A percentile compares a stretch with the other conserved stretches of the same genome.
phyloP scores from a whole-genome alignment of 225 moss, liverwort and hornwort genomes.

The Marchantia polymorpha region DNA sequence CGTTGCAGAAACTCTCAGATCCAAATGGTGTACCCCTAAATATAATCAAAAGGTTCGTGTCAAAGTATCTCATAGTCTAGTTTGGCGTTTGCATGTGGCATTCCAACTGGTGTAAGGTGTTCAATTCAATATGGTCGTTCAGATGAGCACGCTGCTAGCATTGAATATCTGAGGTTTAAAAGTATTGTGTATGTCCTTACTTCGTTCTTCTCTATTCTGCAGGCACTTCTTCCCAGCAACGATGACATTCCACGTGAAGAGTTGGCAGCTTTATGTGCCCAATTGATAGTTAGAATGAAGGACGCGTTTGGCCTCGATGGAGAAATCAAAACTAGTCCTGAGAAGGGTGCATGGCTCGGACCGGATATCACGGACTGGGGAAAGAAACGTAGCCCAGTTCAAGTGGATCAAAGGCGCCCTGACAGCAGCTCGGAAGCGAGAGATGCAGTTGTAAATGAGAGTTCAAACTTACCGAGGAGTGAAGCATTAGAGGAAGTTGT shows the following conservation, averaged over 20 bases:
- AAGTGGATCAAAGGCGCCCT: neutral
- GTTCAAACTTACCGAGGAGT: neutral
- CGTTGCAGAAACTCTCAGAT: constrained; percentile 24
- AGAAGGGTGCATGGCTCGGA: constrained; percentile 52
- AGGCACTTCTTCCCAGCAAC: constrained; percentile 48
- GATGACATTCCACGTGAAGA: constrained; percentile 38
- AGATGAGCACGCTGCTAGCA: too few relatives aligned
- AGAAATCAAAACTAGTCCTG: constrained; percentile 40
- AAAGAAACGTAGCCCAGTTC: constrained; percentile 9
- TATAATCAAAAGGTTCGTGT: constrained; percentile 37
- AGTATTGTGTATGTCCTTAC: neutral
- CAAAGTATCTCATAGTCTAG: too few relatives aligned
- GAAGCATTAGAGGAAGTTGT: constrained; percentile 9
- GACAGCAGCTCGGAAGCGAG: neutral
- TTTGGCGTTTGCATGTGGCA: too few relatives aligned
- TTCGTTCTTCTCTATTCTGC: neutral
- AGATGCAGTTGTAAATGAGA: neutral
- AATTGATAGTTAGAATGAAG: constrained; percentile 46
- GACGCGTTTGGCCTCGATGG: constrained; percentile 38
- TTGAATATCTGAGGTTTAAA: too few relatives aligned
- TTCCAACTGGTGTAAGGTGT: too few relatives aligned
- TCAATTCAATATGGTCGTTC: too few relatives aligned
- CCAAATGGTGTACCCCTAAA: constrained; percentile 39
- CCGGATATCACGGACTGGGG: constrained; percentile 41
- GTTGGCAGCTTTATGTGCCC: constrained; percentile 49